Base-by-base conservation (phyloP, 1,284 basidiomycete genomes). In the Sphagnurus paluster region DNA sequence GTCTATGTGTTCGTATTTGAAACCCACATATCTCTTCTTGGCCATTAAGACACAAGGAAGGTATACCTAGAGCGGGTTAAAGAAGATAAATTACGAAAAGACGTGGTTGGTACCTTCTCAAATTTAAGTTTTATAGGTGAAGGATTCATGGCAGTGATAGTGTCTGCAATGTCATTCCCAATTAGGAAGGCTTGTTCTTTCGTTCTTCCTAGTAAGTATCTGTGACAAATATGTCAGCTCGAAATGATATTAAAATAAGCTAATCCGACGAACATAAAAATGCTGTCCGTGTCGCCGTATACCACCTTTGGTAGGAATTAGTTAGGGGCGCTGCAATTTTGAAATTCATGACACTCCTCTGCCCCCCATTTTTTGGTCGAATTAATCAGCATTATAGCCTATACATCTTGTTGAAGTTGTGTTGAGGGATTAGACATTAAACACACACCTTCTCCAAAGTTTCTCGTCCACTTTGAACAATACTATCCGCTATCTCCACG, bases 231-330 rank as follows among this genome's bases (percentile, higher is more conserved):
- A 8, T 6, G 19, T 48, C 9, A 47, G 34, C 9, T 16, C 33
- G 38, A 44, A 13, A 35, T 19, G 9, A 25, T 16, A 10, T 1
- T 52, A 50, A 9, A 13, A 1, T 51, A 49, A n/a, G 11, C 3
- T 8, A 14, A 33, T 23, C 16, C 19, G 14, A 39, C 72, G 39
- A 49, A 66, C 68, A 98, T 78, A 64, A 99, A 99, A 23, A 98
- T 67, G 17, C 93, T 96, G 67, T 99, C 96, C 0, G 97, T 99
- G 60, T 99, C 96, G n/a, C 97, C 96, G 61, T 99, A 99, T 4
- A 98, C 93, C 4, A 98, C 74, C 72, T 75, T 28, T 35, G 4
- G 17, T 14, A 47, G 19, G 29, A 36, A 41, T n/a, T 33, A 33
- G 29, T 36, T 9, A 26, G n/a, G 21, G 16, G 33, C 10, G 1